Evolutionary conservation across 495 filamentous ascomycete genomes (phyloP).

Genomic region (Clavariopsis aquatica): DNA sequence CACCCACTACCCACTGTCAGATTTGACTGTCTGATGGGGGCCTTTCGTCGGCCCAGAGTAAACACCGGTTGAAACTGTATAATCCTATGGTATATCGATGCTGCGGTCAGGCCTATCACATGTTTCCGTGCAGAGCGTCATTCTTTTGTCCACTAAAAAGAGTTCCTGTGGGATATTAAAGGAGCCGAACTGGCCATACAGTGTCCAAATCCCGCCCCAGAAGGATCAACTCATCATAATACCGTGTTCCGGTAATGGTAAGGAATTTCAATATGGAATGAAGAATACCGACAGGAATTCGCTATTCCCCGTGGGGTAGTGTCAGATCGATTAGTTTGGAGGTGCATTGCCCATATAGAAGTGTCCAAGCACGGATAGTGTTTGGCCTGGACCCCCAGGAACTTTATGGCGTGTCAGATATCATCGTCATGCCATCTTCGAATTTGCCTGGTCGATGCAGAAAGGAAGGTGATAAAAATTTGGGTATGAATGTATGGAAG

Average conservation of each 20-base stretch:
- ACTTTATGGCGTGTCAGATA: background rate
- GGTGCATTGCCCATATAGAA: background rate
- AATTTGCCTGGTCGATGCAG: background rate
- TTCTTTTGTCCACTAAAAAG: background rate
- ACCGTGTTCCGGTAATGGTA: background rate
- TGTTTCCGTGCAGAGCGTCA: background rate
- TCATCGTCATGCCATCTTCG: constrained; percentile 2
- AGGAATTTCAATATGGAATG: constrained; percentile 1
- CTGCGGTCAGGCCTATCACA: background rate
- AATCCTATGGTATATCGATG: background rate
- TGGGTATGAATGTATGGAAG: background rate
- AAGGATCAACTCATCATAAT: background rate
- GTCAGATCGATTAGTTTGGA: background rate
- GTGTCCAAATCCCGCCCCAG: background rate
- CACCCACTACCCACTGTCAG: no score
- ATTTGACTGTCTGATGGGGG: constrained; percentile 1
- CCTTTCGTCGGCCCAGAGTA: constrained; percentile 3
- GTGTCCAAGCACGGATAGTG: background rate
- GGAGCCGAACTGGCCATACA: background rate
- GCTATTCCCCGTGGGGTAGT: constrained; percentile 13
- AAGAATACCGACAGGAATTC: constrained; percentile 9
- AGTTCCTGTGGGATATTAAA: background rate
- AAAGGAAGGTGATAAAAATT: background rate
- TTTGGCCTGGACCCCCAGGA: constrained; percentile 4
- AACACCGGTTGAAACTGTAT: background rate